Evolutionary conservation across 805 yeast genomes (phyloP), one percentile per base, ranked within the genome.

Genomic region (Cyberlindnera mrakii): DNA sequence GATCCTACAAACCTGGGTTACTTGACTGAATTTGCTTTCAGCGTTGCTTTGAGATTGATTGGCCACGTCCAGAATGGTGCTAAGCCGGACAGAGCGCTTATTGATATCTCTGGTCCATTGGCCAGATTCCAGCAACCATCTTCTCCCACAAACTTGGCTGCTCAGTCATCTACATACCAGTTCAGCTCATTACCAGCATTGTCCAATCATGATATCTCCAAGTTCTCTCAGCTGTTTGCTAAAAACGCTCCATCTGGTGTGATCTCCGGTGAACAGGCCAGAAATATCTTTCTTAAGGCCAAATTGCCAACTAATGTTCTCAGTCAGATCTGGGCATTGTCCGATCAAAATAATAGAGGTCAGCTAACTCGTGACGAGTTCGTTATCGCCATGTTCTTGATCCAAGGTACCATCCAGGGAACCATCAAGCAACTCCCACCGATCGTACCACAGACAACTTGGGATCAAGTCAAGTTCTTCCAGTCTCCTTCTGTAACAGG

Each of bases 311-410:
- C 82, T 30, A 75, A 76, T 20, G 74, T 80, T 2, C 70, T 93
- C 48, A 96, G 95, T 44, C 84, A 82, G 59, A 82, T 93, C 46
- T 93, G 99, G 99, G 75, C 75, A 42, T 70, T 91, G 44, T 93
- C 85, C 35, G 99, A 93, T 60, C 78, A 80, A 47, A 74, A 75
- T 42, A 80, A 80, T 52, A 65, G 75, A 2, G 99, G 99, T 5
- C 70, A 76, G 43, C 75, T 93, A 54, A 72, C 76, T 44, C 76
- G 80, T 57, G 73, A 80, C 14, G 90, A 87, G 59, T 93, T 93
- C 55, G 77, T 87, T 36, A 77, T 91, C 55, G 97, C 98, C 7
- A 91, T 93, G 99, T 95, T 86, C 64, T 72, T 93, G 59, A 87
- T 93, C 50, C 97, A 91, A 63, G 81, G 88, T 52, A 67, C 83